phyloP scores from a whole-genome alignment of 257 asterid species.

The Nicotiana tabacum region DNA sequence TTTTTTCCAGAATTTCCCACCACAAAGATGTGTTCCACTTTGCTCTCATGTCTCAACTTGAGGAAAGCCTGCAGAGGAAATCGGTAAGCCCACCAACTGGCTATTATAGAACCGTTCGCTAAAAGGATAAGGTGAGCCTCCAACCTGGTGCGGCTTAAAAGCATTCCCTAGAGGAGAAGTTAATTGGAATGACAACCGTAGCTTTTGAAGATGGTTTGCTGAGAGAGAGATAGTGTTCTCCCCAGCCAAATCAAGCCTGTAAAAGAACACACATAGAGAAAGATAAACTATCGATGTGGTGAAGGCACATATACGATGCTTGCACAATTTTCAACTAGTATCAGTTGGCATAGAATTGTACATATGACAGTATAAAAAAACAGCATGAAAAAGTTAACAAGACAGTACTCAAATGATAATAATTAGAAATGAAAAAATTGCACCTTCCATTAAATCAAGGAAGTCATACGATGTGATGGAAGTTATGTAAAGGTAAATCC shows the following conservation, averaged over 20 bases:
- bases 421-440: neutral
- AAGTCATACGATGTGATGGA: neutral
- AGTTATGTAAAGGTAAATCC: neutral
- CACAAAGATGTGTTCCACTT: slow-evolving; percentile 84
- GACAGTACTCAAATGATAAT: neutral
- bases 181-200: slow-evolving; percentile 64
- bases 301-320: neutral
- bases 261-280: neutral
- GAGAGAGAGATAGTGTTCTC: slow-evolving; percentile 50
- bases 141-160: slow-evolving; percentile 93
- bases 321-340: neutral
- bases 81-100: neutral
- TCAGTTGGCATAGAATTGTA: neutral
- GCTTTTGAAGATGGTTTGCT: slow-evolving; percentile 96
- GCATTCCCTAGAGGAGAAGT: slow-evolving; percentile 65
- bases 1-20: slow-evolving; percentile 64
- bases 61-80: slow-evolving; percentile 67
- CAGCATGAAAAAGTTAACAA: neutral
- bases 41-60: slow-evolving; percentile 72
- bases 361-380: neutral
- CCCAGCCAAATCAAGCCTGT: slow-evolving; percentile 63
- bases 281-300: neutral
- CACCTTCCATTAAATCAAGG: neutral
- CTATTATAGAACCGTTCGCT: neutral
- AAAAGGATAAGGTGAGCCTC: slow-evolving; percentile 8